Base-by-base conservation (phyloP, 2,329 filamentous ascomycete species). In the Scedosporium minutisporum region DNA sequence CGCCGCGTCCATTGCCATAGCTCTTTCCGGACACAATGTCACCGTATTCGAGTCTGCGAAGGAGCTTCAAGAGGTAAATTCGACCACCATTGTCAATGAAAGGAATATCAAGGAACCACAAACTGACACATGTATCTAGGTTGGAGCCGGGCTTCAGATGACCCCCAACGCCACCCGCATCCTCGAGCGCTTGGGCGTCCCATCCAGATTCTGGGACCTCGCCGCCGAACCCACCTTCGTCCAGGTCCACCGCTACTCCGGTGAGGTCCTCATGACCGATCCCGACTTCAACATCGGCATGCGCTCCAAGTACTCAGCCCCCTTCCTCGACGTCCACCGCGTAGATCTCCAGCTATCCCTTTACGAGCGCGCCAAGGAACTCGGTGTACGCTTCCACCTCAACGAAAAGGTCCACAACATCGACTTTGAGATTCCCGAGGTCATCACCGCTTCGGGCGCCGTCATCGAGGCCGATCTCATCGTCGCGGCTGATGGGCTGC, bases 231-330 rank as follows among this genome's bases (percentile, higher is more conserved):
- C 84, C 0, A 75, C 72, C 0, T 74, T 74, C 1, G 71, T 86
- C 0, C 74, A 77, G 2, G 79, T 87, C 5, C 78, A 80, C 63
- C 75, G 81, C 21, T 87, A 83, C 68, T 75, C 78, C 4, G 80
- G 82, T 16, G 64, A 71, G 70, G 72, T 80, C 0, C 71, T 86
- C 1, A 80, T 80, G 0, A 71, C 78, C 12, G 80, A 86, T 41
- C 71, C 76, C 1, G 66, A 76, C n/a, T 87, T 85, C 64, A 71
- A 81, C 64, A 69, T 74, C 23, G 80, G 82, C 23, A 84, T 85
- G 63, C 76, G 78, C 6, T 69, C 70, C 3, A 81, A 80, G 64
- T 87, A 87, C 66, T 74, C 73, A 12, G 80, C 82, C 0, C 84
- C 84, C 0, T 87, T 86, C 66, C 72, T 80, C 46, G 81, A 85